Conservation (phyloP, 2,329 filamentous ascomycete species). For the Metarhizium humberi region DNA sequence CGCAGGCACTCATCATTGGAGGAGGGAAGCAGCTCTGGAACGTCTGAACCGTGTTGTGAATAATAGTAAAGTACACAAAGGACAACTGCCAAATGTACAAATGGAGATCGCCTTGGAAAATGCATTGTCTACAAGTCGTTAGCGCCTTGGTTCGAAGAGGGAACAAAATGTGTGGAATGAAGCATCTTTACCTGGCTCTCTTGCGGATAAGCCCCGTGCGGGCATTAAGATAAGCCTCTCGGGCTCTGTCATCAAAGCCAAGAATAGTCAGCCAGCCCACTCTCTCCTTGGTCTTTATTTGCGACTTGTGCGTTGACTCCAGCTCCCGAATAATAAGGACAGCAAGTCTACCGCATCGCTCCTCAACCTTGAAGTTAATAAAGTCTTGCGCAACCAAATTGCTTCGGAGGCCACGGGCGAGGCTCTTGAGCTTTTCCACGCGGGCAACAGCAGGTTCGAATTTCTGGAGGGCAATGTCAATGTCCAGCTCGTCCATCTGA, state of each 20-base stretch:
- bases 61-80: conserved; percentile 90
- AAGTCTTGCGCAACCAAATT: conserved; percentile 86
- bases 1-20: conserved; percentile 83
- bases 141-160: background rate
- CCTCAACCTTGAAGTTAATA: conserved; percentile 83
- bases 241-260: conserved; percentile 81
- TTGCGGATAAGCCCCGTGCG: conserved; percentile 71
- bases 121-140: conserved; percentile 58
- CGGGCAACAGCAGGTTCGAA: conserved; percentile 77
- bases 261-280: conserved; percentile 78
- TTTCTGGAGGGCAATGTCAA: conserved; percentile 83
- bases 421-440: conserved; percentile 74
- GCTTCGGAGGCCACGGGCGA: conserved; percentile 73
- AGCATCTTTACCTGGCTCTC: conserved; percentile 58
- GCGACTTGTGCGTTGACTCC: conserved; percentile 66
- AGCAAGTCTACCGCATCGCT: conserved; percentile 70
- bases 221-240: conserved; percentile 77
- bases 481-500: conserved; percentile 92
- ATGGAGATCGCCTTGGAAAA: conserved; percentile 88
- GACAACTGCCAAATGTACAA: conserved; percentile 93
- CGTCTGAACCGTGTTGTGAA: conserved; percentile 84
- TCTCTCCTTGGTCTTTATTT: conserved; percentile 68
- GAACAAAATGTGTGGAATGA: background rate
- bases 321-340: conserved; percentile 69
- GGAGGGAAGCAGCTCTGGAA: conserved; percentile 83